Conservation (phyloP, 768 basidiomycete genomes). For the Rhizopogon rudus region DNA sequence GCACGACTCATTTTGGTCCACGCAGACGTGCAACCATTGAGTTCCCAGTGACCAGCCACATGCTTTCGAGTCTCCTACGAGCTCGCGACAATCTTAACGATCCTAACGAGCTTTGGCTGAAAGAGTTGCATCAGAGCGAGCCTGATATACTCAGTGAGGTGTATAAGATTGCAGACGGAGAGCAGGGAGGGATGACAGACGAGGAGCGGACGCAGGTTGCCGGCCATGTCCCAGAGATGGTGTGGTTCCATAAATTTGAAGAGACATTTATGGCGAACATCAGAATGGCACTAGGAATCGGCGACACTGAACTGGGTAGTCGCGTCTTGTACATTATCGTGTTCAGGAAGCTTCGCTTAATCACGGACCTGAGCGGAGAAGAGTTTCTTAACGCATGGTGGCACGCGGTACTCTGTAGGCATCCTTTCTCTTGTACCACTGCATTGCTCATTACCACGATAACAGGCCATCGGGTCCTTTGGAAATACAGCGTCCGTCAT, state of each 20-base stretch:
- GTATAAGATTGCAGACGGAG: not conserved
- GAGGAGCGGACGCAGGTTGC: no score
- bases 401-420: constrained; percentile 1
- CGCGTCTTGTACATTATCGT: constrained; percentile 8
- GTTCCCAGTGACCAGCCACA: not conserved
- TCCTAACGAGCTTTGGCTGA: not conserved
- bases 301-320: not conserved
- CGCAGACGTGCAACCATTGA: not conserved
- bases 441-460: not conserved
- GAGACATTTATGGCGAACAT: not conserved
- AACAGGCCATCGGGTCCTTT: constrained; percentile 6
- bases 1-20: not conserved
- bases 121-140: not conserved
- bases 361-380: not conserved
- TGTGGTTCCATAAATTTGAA: no score
- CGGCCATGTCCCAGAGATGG: not conserved
- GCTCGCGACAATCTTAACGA: not conserved
- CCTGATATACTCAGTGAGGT: not conserved
- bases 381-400: constrained; percentile 2
- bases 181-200: not conserved
- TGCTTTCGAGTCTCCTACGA: not conserved
- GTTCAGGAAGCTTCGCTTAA: not conserved
- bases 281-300: no score
- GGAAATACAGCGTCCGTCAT: constrained; percentile 1
- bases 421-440: not conserved